Base-by-base conservation (phyloP, 805 yeast species). In the Saturnispora sanitii region DNA sequence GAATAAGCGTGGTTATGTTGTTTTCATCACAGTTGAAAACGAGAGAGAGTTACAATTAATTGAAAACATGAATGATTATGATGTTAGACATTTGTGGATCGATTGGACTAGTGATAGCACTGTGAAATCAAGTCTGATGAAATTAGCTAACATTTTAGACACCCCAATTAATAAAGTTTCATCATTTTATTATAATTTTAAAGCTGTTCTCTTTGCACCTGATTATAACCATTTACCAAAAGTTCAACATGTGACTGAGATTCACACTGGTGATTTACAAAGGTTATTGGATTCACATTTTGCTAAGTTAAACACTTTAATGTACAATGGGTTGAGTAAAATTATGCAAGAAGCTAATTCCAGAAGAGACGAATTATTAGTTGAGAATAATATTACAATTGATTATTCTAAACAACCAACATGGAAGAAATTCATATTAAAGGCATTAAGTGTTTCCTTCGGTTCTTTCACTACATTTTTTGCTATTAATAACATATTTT, bases 1-100 rank as follows among this genome's bases (percentile, higher is more conserved):
- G 47, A 87, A 83, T 47, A 70, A 71, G 34, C 65, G 94, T 40
- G 94, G 95, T 1, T 84, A 82, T 54, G 79, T 86, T 25, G 87
- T 86, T 3, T 85, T 80, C 55, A 67, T 85, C 47, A 78, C 94
- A 0, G 73, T 78, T n/a, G 56, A 73, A n/a, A 74, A 70, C 44
- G 84, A 77, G 22, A 68, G 66, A 46, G 85, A 79, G 45, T 55
- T 66, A 33, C 64, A 60, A 48, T 69, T 70, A 40, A 64, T 77
- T 36, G 73, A 70, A 45, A 71, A 64, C 45, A 83, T 82, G 43
- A 70, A 78, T 35, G 75, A 80, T 13, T 71, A 73, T 19, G 94
- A 85, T 55, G 71, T 84, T 41, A 73, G 82, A 48, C 77, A 82
- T 33, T 62, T 86, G 41, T 69, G 74, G 30, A 57, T 85, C 41